phyloP scores from a whole-genome alignment of 2,329 filamentous ascomycete genomes.

The Tolypocladium capitatum region DNA sequence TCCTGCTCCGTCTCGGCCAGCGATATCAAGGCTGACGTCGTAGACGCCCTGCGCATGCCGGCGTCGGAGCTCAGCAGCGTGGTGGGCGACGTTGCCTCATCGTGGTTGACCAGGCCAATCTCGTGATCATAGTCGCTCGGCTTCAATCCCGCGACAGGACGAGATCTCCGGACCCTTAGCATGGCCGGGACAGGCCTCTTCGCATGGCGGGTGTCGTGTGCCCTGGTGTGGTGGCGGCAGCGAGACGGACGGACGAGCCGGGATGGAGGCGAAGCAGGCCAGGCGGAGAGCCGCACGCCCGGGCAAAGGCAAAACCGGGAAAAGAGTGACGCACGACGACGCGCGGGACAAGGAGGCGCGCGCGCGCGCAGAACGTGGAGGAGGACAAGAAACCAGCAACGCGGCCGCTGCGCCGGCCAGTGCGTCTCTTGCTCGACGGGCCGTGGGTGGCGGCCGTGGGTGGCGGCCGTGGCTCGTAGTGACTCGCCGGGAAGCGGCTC shows the following conservation, averaged over 20 bases:
- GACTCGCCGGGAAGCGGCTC: too few species aligned
- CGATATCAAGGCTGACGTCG: constrained; percentile 6
- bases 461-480: too few species aligned
- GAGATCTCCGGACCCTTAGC: constrained; percentile 32
- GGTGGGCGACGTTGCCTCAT: constrained; percentile 14
- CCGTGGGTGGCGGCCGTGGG: too few species aligned
- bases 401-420: background rate
- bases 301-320: background rate
- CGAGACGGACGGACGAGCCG: background rate
- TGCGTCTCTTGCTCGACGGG: background rate
- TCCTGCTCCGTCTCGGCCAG: constrained; percentile 2
- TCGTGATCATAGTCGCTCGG: constrained; percentile 57
- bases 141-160: constrained; percentile 40
- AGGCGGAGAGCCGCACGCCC: background rate
- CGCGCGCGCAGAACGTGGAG: background rate
- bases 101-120: constrained; percentile 53
- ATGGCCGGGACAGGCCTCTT: constrained; percentile 11
- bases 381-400: background rate
- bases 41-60: constrained; percentile 5
- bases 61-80: constrained; percentile 8
- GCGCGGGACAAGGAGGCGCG: background rate
- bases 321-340: background rate
- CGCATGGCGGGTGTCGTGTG: constrained; percentile 6
- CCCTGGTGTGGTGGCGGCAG: background rate
- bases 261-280: background rate